Percentiles rank a stretch among this genome's conserved stretches.
phyloP scores from a whole-genome alignment of 148 eudicot genomes.

The Rhododendron molle region DNA sequence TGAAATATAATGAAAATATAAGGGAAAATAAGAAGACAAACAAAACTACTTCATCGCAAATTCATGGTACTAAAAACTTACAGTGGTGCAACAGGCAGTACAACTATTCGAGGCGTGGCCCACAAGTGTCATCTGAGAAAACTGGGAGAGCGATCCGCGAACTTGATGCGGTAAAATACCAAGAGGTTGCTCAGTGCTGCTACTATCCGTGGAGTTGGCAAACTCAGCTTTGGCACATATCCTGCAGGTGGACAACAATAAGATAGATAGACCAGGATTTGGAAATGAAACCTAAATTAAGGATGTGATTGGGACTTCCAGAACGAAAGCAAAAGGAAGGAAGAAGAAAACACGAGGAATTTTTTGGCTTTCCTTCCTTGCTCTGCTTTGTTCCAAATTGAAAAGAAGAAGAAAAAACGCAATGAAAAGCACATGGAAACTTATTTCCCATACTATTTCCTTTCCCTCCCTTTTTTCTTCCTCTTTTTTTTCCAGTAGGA shows the following conservation, averaged over 20 bases:
- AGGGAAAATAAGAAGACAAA: background rate
- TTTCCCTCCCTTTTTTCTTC: background rate
- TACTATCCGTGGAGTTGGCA: conserved; percentile 43
- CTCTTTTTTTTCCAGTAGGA: background rate
- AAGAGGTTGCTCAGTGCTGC: conserved; percentile 63
- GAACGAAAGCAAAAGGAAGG: background rate
- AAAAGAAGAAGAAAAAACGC: background rate
- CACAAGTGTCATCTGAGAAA: conserved; percentile 89
- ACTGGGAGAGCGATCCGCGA: conserved; percentile 83
- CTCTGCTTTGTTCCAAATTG: background rate
- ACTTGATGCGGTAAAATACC: conserved; percentile 94
- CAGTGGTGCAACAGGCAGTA: conserved; percentile 79
- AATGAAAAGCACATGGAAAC: background rate
- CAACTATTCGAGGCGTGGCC: conserved; percentile 88
- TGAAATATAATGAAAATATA: conserved; percentile 19
- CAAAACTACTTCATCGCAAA: background rate
- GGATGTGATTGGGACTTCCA: background rate
- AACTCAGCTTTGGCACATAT: conserved; percentile 76
- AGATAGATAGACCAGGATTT: background rate
- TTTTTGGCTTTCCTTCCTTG: background rate
- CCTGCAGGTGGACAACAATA: conserved; percentile 31
- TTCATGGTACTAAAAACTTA: conserved; percentile 32
- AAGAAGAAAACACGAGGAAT: background rate
- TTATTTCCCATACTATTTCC: background rate
- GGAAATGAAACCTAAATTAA: background rate